phyloP scores from a whole-genome alignment of 768 basidiomycete genomes.

The Lanmaoa pseudosensibilis region DNA sequence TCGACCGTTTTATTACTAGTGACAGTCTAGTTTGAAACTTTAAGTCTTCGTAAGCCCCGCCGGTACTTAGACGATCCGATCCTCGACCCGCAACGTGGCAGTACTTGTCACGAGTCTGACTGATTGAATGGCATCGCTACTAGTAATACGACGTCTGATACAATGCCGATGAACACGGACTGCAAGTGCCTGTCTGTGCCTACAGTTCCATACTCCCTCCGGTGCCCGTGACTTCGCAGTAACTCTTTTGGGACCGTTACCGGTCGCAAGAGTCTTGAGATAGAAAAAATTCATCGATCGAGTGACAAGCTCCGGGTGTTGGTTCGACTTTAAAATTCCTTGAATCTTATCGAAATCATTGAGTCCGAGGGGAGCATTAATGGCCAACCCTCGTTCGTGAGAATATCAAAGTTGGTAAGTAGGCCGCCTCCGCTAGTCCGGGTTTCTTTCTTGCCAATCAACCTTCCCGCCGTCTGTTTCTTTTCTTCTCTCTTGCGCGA shows the following conservation, averaged over 20 bases:
- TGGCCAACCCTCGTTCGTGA: conserved; percentile 1
- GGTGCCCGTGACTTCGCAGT: not conserved
- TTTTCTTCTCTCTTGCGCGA: not conserved
- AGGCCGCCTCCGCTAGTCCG: not conserved
- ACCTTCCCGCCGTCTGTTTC: not conserved
- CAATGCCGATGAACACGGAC: not conserved
- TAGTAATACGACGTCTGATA: not conserved
- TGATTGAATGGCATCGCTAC: too few relatives aligned
- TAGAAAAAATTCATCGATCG: not conserved
- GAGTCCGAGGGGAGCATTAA: not conserved
- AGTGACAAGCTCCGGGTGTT: not conserved
- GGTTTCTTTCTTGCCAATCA: not conserved
- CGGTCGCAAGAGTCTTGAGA: too few relatives aligned
- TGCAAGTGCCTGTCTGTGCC: too few relatives aligned
- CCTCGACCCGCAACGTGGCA: too few relatives aligned
- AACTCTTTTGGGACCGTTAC: not conserved
- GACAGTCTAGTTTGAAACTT: too few relatives aligned
- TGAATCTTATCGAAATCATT: not conserved
- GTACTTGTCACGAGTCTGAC: too few relatives aligned
- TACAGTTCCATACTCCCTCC: not conserved
- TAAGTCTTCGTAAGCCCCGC: too few relatives aligned
- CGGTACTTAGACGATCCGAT: too few relatives aligned
- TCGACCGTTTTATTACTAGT: too few relatives aligned
- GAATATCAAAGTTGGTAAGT: not conserved
- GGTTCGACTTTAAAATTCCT: not conserved